These are phyloP conservation scores for Xerocomus minutiporus DNA, from an alignment of 1,284 basidiomycete genomes.

Conservation along the genomic window DNA sequence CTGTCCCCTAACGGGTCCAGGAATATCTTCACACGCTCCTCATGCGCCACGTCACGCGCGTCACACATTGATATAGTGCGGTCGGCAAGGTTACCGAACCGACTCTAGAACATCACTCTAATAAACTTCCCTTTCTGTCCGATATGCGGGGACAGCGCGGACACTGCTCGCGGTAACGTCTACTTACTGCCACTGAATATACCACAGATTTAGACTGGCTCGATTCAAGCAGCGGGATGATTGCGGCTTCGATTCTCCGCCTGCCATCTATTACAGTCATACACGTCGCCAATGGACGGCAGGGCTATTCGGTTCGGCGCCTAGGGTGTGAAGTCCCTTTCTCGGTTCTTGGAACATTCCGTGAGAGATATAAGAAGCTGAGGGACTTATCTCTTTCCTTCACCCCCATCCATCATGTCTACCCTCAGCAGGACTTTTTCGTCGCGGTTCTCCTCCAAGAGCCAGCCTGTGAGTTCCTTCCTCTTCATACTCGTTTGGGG, in stretches of 20 bases:
- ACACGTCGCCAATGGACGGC: background rate
- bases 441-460: conserved; percentile 28
- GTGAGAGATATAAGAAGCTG: conserved; percentile 26
- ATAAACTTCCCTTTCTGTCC: too few relatives aligned
- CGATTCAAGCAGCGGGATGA: background rate
- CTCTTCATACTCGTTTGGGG: background rate
- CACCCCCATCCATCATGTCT: conserved; percentile 21
- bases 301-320: conserved; percentile 24
- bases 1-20: too few relatives aligned
- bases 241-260: background rate
- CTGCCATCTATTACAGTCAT: background rate
- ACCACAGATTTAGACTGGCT: background rate
- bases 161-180: too few relatives aligned
- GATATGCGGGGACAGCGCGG: too few relatives aligned
- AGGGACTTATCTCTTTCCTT: background rate
- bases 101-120: too few relatives aligned
- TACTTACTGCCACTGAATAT: background rate
- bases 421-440: conserved; percentile 28
- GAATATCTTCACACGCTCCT: too few relatives aligned
- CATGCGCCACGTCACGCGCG: too few relatives aligned
- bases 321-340: conserved; percentile 15
- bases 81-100: too few relatives aligned
- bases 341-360: conserved; percentile 10
- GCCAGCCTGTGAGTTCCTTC: conserved; percentile 21
- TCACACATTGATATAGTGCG: too few relatives aligned